Evolutionary conservation across 257 asterid genomes (phyloP), one percentile per base, ranked within the genome.

Genomic region (Rauvolfia tetraphylla): DNA sequence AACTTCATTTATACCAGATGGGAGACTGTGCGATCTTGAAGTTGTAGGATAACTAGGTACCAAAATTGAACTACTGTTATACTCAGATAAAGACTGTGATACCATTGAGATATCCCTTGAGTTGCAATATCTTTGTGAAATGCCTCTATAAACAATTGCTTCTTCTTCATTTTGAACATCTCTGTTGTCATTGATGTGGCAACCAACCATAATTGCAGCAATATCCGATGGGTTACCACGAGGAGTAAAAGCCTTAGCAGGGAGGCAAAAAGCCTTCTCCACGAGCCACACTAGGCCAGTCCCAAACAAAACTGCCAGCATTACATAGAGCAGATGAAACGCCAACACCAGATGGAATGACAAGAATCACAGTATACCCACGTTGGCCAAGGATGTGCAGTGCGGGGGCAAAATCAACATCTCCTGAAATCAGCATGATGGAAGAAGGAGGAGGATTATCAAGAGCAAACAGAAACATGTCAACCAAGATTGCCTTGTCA

Each of bases 381-480:
- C 99, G 91, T 70, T 95, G 99, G 7, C 97, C 98, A 1, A 96
- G 91, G 76, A 93, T 88, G 82, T 96, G 98, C 56, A 96, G 98
- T 5, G 99, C 97, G 5, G 92, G 97, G 49, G 99, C 83, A 83
- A 96, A 96, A 84, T 96, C 99, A 66, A 96, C 96, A 79, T 96
- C 99, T 41, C 99, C 99, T 0, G 99, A 93, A 46, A 96, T 93
- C 71, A 95, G 90, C 95, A 95, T 66, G 81, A 93, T 93, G 41
- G 95, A 82, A 42, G 98, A 93, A 0, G 99, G 99, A 29, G 99
- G 97, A 65, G 82, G 92, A 76, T 91, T 93, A 79, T 93, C 98
- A 49, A 96, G 95, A 31, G 99, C 98, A 68, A 95, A 96, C 49
- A 96, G 96, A 79, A 96, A 93, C 97, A 96, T 90, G 83, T 96